Conservation (phyloP, 1,284 basidiomycete genomes). For the Tilletia indica region DNA sequence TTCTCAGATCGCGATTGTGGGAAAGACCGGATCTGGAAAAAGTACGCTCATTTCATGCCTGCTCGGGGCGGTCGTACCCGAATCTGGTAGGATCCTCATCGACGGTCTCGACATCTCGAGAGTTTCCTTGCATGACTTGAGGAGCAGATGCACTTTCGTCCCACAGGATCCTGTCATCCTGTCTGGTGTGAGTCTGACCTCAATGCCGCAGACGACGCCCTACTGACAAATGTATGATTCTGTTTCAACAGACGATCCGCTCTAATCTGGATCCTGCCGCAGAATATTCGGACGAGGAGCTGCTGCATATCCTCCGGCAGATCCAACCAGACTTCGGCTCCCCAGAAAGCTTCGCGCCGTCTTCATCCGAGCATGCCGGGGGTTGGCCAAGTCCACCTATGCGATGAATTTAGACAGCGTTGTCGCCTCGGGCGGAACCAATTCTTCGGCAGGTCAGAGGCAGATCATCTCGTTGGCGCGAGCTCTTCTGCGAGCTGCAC, state of each 20-base stretch:
- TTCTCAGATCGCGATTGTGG: slow-evolving; percentile 71
- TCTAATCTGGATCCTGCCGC: slow-evolving; percentile 84
- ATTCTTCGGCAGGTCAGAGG: slow-evolving; percentile 80
- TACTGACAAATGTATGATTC: neutral
- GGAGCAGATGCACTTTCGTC: slow-evolving; percentile 58
- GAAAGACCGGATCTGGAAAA: slow-evolving; percentile 61
- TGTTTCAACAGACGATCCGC: slow-evolving; percentile 63
- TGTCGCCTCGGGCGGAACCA: slow-evolving; percentile 74
- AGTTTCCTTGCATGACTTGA: slow-evolving; percentile 37
- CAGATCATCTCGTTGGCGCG: slow-evolving; percentile 78
- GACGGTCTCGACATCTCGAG: slow-evolving; percentile 47
- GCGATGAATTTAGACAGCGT: slow-evolving; percentile 67
- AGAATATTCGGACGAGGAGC: slow-evolving; percentile 77
- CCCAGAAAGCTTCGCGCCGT: slow-evolving; percentile 12
- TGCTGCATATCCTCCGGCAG: slow-evolving; percentile 65
- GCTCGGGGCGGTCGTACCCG: slow-evolving; percentile 34
- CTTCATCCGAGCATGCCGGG: slow-evolving; percentile 6
- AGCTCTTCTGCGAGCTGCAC: slow-evolving; percentile 69
- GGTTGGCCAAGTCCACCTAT: slow-evolving; percentile 8
- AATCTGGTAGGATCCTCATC: slow-evolving; percentile 40
- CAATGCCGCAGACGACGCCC: neutral
- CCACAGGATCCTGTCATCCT: slow-evolving; percentile 74
- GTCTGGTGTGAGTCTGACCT: slow-evolving; percentile 61
- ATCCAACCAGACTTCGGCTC: slow-evolving; percentile 15
- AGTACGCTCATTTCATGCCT: slow-evolving; percentile 45